Base-by-base conservation (phyloP, 163 green algal species). In the Coccomyxa subellipsoidea region DNA sequence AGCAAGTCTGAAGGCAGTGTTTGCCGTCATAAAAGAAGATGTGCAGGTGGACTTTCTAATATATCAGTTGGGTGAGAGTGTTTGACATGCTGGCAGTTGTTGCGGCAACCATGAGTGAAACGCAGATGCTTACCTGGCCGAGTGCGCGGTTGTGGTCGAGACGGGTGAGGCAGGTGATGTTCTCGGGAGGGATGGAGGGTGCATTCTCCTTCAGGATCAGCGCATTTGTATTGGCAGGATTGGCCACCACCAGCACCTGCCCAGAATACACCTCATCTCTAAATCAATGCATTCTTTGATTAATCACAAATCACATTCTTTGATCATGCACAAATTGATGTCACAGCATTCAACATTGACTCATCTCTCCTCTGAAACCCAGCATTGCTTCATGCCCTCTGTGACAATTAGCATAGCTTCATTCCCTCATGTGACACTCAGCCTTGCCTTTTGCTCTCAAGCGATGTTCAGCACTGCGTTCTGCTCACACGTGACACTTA, bases 161-260 rank as follows among this genome's bases (percentile, higher is more conserved):
- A 47, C 94, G 92, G 2, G 95, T 98, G 31, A 98, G 90, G 27
- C 89, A 38, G 70, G 70, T 77, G 84, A 92, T 93, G 85, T 94
- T 93, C 71, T 87, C 86, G 21, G 47, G 80, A 69, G 88, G 84
- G 21, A 94, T 79, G 83, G 88, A 81, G 37, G 91, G 91, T 0
- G 91, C 89, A 88, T 95, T 93, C 87, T 91, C 82, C 85, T 92
- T 88, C 78, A 76, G 79, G 76, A 97, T 97, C 32, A 96, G 85
- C 1, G 93, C 93, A 85, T 98, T 98, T 82, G 95, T 98, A 89
- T 98, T 98, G 92, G 93, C 97, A 71, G 95, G 95, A 90, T 98
- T 98, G 79, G 93, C 95, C 32, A 98, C 95, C 38, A 98, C 95
- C 73, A 98, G 38, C 78, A 97, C 90, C 89, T 98, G 98, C 88